These are phyloP conservation scores for Chaetomidium leptoderma DNA, from an alignment of 495 filamentous ascomycete species.

Conservation along the genomic window DNA sequence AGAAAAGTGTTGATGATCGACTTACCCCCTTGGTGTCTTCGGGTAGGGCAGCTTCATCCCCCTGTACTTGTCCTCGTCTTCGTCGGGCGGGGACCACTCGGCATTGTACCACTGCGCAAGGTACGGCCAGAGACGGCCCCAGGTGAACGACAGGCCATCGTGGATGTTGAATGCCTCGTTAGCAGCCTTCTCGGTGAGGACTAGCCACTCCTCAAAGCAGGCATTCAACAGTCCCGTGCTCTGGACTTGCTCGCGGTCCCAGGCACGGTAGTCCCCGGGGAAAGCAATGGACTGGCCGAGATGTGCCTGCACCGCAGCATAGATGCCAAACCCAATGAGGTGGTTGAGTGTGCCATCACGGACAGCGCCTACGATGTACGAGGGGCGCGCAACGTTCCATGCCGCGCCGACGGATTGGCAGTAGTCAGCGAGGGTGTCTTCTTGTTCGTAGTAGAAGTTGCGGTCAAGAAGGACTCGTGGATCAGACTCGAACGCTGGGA, in stretches of 20 bases:
- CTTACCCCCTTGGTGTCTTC: slow-evolving; percentile 29
- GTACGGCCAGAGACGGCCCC: slow-evolving; percentile 44
- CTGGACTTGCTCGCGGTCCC: slow-evolving; percentile 40
- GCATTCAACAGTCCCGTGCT: slow-evolving; percentile 42
- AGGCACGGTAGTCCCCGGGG: slow-evolving; percentile 39
- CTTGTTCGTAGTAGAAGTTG: slow-evolving; percentile 55
- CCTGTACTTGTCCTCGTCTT: slow-evolving; percentile 28
- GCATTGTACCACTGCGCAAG: slow-evolving; percentile 44
- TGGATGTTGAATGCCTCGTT: slow-evolving; percentile 47
- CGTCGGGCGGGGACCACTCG: slow-evolving; percentile 26
- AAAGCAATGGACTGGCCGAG: slow-evolving; percentile 38
- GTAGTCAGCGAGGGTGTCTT: slow-evolving; percentile 42
- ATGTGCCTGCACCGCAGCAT: slow-evolving; percentile 42
- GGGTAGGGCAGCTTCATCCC: slow-evolving; percentile 14
- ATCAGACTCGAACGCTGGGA: slow-evolving; percentile 45
- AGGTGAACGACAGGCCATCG: slow-evolving; percentile 42
- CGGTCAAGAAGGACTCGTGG: slow-evolving; percentile 37
- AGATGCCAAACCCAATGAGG: slow-evolving; percentile 46
- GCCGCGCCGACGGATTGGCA: slow-evolving; percentile 27
- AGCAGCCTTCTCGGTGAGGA: slow-evolving; percentile 32
- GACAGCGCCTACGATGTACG: slow-evolving; percentile 49
- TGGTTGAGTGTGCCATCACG: slow-evolving; percentile 50
- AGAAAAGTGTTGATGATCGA: neutral
- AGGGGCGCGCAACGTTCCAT: slow-evolving; percentile 43
- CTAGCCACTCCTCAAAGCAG: slow-evolving; percentile 51